Evolutionary conservation across 441 rosid species (phyloP).

Genomic region (Isatis lusitanica): DNA sequence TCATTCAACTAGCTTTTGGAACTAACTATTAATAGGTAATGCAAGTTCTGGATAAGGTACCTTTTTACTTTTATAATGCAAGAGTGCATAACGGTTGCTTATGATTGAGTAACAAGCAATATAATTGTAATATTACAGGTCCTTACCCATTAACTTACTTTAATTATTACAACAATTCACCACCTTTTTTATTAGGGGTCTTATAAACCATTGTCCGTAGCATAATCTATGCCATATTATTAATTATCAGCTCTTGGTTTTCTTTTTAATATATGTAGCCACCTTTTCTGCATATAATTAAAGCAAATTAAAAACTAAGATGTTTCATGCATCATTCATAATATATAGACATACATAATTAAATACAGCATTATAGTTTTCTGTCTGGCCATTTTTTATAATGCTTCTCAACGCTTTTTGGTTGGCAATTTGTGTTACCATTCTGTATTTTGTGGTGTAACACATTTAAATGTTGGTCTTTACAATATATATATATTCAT

Average conservation of each 20-base stretch:
- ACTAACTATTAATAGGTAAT: conserved; percentile 3
- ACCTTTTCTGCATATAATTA: conserved; percentile 15
- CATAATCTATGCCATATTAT: conserved; percentile 18
- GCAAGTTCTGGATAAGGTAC: conserved; percentile 31
- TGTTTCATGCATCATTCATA: conserved; percentile 18
- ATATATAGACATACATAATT: background rate
- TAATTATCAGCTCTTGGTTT: background rate
- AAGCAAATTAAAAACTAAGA: conserved; percentile 8
- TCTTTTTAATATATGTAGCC: conserved; percentile 5
- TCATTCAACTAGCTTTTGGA: background rate
- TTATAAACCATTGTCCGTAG: conserved; percentile 20
- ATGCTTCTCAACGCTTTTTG: conserved; percentile 22
- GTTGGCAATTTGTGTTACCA: conserved; percentile 30
- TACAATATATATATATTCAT: background rate
- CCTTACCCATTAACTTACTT: conserved; percentile 25
- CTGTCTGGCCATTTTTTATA: background rate
- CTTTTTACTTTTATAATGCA: conserved; percentile 21
- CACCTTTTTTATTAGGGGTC: conserved; percentile 7
- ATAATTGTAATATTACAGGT: conserved; percentile 29
- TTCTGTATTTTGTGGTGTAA: conserved; percentile 20
- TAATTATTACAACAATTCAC: conserved; percentile 23
- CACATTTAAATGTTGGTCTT: conserved; percentile 12
- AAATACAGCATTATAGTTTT: background rate
- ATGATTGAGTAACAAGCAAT: conserved; percentile 33
- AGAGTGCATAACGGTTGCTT: conserved; percentile 26